Base-by-base conservation (phyloP, 352 stramenopile genomes). In the Pythium grandisporangium region DNA sequence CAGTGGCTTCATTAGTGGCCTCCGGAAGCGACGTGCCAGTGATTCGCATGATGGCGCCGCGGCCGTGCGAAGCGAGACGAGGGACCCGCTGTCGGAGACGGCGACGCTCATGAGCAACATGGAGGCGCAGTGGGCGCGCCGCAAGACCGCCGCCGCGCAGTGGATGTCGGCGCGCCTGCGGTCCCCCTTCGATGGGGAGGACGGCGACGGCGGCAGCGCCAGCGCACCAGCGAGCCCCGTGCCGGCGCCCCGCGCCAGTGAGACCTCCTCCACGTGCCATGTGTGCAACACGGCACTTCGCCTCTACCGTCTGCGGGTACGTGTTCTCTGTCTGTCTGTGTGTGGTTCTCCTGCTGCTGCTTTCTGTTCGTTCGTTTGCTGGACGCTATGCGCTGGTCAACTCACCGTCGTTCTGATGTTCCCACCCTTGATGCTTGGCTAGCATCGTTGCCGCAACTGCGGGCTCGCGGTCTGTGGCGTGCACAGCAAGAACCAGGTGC, bases 401-500 rank as follows among this genome's bases (percentile, higher is more conserved):
- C 22, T 24, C 25, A 37, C 26, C 5, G 21, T 20, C 14, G 16
- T 46, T n/a, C n/a, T n/a, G n/a, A n/a, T n/a, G n/a, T n/a, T n/a
- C n/a, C n/a, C n/a, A n/a, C n/a, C n/a, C n/a, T 12, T 35, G 6
- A 6, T 11, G 21, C 6, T 33, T 14, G 17, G 19, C 30, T 37
- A 84, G 63, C 74, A 84, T 48, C 69, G 68, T 34, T 87, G 70
- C 41, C 58, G 69, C 24, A 87, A 87, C 30, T 87, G 74, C 30
- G 60, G 60, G 10, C 45, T 67, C n/a, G 55, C 70, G 4, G 74
- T 87, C 14, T 87, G 74, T 30, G 66, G 71, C 33, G 72, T 84
- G 22, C 74, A 87, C 52, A 87, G 74, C 39, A 82, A 76, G 45
- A 84, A 87, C 53, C 74, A 87, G 48, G 67, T 87, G 27, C 74